Percentiles rank a stretch among this genome's conserved stretches.
Evolutionary conservation across 2,329 filamentous ascomycete species (phyloP).

Genomic region (Parastagonospora avenae): DNA sequence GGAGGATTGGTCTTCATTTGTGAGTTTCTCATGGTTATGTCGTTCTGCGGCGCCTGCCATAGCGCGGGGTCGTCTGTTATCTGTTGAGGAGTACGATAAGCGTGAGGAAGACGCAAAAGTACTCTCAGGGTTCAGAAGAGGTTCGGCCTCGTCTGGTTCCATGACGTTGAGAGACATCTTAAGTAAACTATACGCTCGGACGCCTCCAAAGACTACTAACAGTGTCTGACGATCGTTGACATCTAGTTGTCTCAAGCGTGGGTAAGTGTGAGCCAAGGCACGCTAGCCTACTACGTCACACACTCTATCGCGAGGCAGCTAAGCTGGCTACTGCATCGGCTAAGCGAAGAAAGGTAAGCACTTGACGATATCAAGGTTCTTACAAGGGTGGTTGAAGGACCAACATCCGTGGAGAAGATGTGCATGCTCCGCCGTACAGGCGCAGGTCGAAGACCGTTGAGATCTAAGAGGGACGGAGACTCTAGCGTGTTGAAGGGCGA

Average conservation of each 20-base stretch:
- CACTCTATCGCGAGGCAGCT: background rate
- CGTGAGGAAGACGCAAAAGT: conserved; percentile 3
- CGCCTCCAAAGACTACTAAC: background rate
- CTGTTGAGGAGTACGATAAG: background rate
- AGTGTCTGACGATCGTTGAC: background rate
- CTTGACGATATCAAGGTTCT: background rate
- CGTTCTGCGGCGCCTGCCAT: background rate
- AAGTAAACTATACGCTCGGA: background rate
- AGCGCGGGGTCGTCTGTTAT: background rate
- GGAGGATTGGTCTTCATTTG: background rate
- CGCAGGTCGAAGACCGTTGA: background rate
- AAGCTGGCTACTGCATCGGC: background rate
- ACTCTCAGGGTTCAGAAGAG: background rate
- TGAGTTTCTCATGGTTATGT: background rate
- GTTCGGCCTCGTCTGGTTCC: background rate
- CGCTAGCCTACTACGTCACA: conserved; percentile 5
- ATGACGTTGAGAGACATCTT: background rate
- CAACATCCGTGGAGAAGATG: background rate
- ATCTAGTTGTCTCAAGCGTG: background rate
- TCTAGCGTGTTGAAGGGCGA: background rate
- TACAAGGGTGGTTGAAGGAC: background rate
- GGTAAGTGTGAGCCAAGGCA: background rate
- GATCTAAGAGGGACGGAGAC: background rate
- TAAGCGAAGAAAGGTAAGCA: conserved; percentile 1
- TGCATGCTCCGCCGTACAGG: background rate